phyloP scores from a whole-genome alignment of 1,284 basidiomycete species.

The Marasmius oreades region DNA sequence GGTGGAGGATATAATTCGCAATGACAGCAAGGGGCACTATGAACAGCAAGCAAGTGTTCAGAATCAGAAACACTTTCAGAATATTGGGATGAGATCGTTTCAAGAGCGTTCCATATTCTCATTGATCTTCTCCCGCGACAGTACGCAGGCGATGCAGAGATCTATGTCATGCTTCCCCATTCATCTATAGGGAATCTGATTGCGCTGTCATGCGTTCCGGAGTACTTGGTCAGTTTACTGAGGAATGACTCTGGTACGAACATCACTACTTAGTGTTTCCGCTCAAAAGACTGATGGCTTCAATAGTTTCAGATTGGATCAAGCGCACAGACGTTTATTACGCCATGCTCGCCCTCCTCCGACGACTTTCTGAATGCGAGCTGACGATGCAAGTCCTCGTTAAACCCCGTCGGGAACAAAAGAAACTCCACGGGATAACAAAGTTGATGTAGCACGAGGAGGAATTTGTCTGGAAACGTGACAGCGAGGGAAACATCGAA shows the following conservation, averaged over 20 bases:
- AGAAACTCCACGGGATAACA: conserved; percentile 37
- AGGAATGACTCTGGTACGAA: conserved; percentile 45
- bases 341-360: conserved; percentile 43
- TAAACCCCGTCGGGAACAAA: conserved; percentile 35
- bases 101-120: conserved; percentile 36
- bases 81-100: conserved; percentile 40
- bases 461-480: conserved; percentile 26
- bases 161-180: conserved; percentile 49
- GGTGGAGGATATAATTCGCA: background rate
- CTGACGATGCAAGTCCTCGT: conserved; percentile 45
- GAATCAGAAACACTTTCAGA: conserved; percentile 18
- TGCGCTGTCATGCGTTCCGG: conserved; percentile 42
- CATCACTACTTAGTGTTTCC: too few relatives aligned
- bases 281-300: too few relatives aligned
- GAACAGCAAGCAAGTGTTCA: conserved; percentile 3
- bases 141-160: conserved; percentile 36
- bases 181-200: conserved; percentile 38
- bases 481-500: conserved; percentile 25
- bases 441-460: conserved; percentile 45
- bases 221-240: conserved; percentile 41
- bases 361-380: conserved; percentile 49
- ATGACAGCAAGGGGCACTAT: background rate
- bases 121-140: conserved; percentile 41
- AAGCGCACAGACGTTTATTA: conserved; percentile 43
- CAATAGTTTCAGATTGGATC: conserved; percentile 45